These are phyloP conservation scores for Gossypium herbaceum DNA, from an alignment of 345 rosid species.

Conservation along the genomic window DNA sequence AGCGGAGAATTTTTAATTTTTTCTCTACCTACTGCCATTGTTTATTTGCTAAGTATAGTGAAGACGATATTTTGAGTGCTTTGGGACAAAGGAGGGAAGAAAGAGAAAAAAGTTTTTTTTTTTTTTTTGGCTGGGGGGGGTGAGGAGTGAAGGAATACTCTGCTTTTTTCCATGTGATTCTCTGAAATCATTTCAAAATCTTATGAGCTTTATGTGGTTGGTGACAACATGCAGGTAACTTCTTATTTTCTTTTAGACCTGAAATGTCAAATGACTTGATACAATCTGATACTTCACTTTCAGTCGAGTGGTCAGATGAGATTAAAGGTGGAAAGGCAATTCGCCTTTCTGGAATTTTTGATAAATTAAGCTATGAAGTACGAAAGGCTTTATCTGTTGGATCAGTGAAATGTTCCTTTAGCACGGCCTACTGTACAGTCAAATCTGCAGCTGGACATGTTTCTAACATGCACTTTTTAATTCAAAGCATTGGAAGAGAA, in stretches of 20 bases:
- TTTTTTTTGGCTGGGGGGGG: background rate
- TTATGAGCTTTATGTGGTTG: conserved; percentile 14
- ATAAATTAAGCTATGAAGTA: conserved; percentile 73
- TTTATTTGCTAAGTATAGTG: background rate
- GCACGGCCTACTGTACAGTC: conserved; percentile 63
- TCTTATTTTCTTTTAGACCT: conserved; percentile 88
- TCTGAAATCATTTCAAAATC: background rate
- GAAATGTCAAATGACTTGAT: conserved; percentile 42
- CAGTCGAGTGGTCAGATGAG: conserved; percentile 83
- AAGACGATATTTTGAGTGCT: background rate
- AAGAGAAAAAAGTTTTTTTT: background rate
- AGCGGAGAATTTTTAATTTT: background rate
- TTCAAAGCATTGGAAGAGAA: conserved; percentile 64
- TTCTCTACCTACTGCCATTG: background rate
- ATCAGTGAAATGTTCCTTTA: conserved; percentile 56
- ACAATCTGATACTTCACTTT: conserved; percentile 38
- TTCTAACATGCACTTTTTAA: conserved; percentile 68
- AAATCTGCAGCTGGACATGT: conserved; percentile 41
- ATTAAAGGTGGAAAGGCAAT: conserved; percentile 89
- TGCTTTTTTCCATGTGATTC: background rate
- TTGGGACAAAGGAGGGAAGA: background rate
- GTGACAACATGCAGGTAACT: conserved; percentile 63
- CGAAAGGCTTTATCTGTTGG: conserved; percentile 60
- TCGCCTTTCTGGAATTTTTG: conserved; percentile 75
- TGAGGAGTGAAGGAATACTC: background rate